Base-by-base conservation (phyloP, 1,284 basidiomycete species). In the Porogramme epimiltina region DNA sequence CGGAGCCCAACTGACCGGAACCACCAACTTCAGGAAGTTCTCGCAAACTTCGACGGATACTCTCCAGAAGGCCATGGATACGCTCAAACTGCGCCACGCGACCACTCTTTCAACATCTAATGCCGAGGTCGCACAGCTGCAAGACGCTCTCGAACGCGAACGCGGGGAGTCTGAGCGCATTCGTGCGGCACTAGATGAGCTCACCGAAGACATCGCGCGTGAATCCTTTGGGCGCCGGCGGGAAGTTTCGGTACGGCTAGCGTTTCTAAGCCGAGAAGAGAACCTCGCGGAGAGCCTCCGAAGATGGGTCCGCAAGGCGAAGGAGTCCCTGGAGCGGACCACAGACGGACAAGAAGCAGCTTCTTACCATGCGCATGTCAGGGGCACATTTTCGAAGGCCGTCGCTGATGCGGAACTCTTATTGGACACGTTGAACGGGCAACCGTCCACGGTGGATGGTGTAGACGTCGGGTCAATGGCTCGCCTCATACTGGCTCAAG, bases 31-130 rank as follows among this genome's bases (percentile, higher is more conserved):
- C 56, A 91, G 89, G 89, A 89, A 87, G 61, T 95, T 94, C 69
- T 92, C 91, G 2, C 92, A 95, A 67, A 78, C 84, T 18, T 85
- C 89, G 8, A 89, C 87, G 13, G 79, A 89, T 49, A 71, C 80
- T 1, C 78, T 93, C 1, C 89, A 92, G 62, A 67, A 73, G 4
- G 81, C 89, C 22, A 76, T 93, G 40, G 74, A 76, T 9, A 74
- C 82, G 2, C 72, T 87, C 45, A 82, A 80, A 41, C 67, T 75
- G 0, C 80, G 92, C 4, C 83, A 91, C 49, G 70, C 78, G 0
- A 80, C 88, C 0, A 90, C 87, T 0, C 70, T 83, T 6, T 63
- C 77, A 4, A 85, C 86, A 0, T 72, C 91, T 3, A 66, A 75
- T 46, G 54, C 69, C n/a, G 75, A 77, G 42, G 56, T 76, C 16